A percentile compares a stretch with the other conserved stretches of the same genome.
Evolutionary conservation across 177 flowering plant genomes (phyloP).

Genomic region (Vitis hybrid): DNA sequence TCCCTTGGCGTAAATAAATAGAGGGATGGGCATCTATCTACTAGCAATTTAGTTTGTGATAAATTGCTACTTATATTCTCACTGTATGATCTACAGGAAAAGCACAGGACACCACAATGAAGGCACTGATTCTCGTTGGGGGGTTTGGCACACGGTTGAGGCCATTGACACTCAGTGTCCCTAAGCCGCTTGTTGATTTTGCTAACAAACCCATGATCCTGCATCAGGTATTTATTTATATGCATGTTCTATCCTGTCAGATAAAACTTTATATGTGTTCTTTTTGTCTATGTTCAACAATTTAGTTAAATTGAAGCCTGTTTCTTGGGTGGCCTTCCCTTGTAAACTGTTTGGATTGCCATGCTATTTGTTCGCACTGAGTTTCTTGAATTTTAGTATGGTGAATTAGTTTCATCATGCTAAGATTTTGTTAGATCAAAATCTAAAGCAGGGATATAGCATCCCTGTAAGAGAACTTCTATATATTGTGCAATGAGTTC

Average conservation of each 20-base stretch:
- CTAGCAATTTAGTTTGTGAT: not conserved
- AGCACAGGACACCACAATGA: conserved; percentile 50
- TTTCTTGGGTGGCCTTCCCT: not conserved
- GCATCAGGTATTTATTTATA: conserved; percentile 68
- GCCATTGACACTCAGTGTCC: conserved; percentile 94
- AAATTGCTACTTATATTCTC: conserved; percentile 15
- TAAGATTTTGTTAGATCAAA: too few species aligned
- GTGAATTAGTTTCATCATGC: too few species aligned
- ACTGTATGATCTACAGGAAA: conserved; percentile 27
- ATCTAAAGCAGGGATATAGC: too few species aligned
- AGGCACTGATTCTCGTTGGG: conserved; percentile 99
- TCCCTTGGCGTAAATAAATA: conserved; percentile 3
- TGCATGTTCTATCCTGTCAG: not conserved
- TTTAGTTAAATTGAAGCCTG: too few species aligned
- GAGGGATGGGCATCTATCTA: conserved; percentile 4
- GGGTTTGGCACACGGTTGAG: conserved; percentile 96
- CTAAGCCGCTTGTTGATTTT: conserved; percentile 97
- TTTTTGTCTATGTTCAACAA: not conserved
- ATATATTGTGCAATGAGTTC: not conserved
- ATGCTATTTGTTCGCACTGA: too few species aligned
- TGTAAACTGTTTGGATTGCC: too few species aligned
- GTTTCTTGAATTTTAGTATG: too few species aligned
- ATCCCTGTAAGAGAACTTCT: too few species aligned
- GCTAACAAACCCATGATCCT: conserved; percentile 99
- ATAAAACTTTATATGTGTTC: too few species aligned